Evolutionary conservation across 2,329 filamentous ascomycete species (phyloP), one percentile per base, ranked within the genome.

Genomic region (Penicillium frequentans): DNA sequence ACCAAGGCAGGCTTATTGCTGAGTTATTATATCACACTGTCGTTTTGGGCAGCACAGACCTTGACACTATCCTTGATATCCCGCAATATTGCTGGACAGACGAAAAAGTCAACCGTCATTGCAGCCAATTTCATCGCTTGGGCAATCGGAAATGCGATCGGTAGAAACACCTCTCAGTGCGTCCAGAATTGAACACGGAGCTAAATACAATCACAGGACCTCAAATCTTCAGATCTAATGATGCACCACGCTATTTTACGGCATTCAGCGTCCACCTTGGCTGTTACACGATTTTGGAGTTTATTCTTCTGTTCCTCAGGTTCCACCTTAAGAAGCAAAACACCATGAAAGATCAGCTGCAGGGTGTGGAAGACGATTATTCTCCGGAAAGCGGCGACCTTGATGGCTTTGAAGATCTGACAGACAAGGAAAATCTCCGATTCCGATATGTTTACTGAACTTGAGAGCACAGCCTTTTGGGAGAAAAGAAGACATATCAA

Each of bases 21-120:
- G 65, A 84, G 81, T 67, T 92, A 91, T 78, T 92, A 91, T 75
- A 87, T 91, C 59, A 87, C 86, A 0, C 80, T 91, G 21, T 90
- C 86, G 6, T 92, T 91, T 81, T 91, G 88, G 88, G 86, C 88
- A 0, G 88, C 87, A 0, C 84, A 89, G 65, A 88, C 86, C 2
- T 77, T 90, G 16, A 78, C 82, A 7, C 80, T 91, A 64, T 87
- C 86, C 16, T 82, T 91, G 78, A 80, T 90, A 55, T 85, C 84
- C 0, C 82, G 87, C 16, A 91, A 91, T 66, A 77, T 90, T 9
- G 88, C 85, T 29, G 88, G 89, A 0, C 86, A 89, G 64, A 91
- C 88, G 2, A 91, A 91, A 75, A 90, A 90, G 71, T 82, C 83
- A 0, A 81, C 87, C 9, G 85, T 84, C 6, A 82, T 90, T 3